A percentile compares a stretch with the other conserved stretches of the same genome.
Conservation (phyloP, 176 grass and related monocot genomes). For the Coix lacrymajobi region DNA sequence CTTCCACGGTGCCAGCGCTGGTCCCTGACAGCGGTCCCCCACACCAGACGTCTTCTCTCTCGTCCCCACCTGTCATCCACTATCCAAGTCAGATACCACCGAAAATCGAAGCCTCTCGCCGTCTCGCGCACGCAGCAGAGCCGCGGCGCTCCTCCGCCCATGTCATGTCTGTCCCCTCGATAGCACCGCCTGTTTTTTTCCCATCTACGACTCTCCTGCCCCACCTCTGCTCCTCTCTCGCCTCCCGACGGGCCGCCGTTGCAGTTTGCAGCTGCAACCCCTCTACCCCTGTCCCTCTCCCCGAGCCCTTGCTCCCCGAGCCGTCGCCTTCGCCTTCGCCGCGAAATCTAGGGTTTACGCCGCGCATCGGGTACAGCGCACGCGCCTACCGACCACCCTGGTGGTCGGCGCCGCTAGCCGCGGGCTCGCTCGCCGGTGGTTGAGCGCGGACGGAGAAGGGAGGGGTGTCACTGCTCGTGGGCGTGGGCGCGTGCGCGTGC, state of each 20-base stretch:
- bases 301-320: too few species aligned
- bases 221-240: neutral
- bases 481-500: neutral
- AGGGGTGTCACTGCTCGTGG: neutral
- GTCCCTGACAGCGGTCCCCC: neutral
- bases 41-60: neutral
- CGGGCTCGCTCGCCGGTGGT: neutral
- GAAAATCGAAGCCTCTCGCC: neutral
- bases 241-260: slow-evolving; percentile 3
- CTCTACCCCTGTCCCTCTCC: neutral
- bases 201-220: neutral
- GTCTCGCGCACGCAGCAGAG: neutral
- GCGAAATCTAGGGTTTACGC: slow-evolving; percentile 9
- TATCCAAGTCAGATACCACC: neutral
- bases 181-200: neutral
- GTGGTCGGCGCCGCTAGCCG: neutral
- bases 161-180: neutral
- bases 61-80: neutral
- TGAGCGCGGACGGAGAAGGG: slow-evolving; percentile 1
- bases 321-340: neutral
- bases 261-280: neutral
- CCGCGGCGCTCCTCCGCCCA: neutral
- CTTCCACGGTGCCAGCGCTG: too few species aligned
- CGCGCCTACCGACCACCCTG: neutral
- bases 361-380: neutral